Conservation (phyloP, 2,329 filamentous ascomycete species). For the Fusarium mundagurra region DNA sequence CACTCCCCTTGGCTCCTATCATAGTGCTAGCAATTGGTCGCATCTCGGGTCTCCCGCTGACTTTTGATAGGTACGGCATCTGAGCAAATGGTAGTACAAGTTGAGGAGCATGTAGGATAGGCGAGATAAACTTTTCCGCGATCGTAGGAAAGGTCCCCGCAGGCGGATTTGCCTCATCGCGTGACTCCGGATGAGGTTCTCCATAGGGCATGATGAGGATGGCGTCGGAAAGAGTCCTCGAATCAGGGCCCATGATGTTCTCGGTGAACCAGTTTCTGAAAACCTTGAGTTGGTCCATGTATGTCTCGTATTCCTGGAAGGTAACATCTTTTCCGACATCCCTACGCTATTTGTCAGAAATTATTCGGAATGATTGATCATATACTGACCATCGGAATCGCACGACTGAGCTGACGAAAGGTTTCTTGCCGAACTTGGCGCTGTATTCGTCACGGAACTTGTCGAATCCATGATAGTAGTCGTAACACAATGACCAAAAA, state of each 20-base stretch:
- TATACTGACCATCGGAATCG: not conserved
- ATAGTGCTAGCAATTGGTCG: not conserved
- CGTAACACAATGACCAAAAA: not conserved
- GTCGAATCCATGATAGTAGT: not conserved
- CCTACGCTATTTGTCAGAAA: not conserved
- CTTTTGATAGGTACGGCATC: not conserved
- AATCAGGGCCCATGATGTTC: accelerated
- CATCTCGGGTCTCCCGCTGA: not conserved
- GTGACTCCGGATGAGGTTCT: not conserved
- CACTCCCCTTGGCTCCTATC: not conserved
- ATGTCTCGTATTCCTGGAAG: accelerated
- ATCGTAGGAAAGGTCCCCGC: not conserved
- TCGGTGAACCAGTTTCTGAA: not conserved
- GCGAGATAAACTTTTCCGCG: not conserved
- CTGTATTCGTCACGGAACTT: not conserved
- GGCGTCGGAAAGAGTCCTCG: accelerated
- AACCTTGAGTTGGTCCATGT: accelerated
- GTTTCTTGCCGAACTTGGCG: not conserved
- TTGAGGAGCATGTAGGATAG: not conserved
- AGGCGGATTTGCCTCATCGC: accelerated
- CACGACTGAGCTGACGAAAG: not conserved
- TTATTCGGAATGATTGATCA: accelerated
- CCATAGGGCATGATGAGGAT: not conserved
- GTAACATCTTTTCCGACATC: not conserved
- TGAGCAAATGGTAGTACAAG: not conserved